Base-by-base conservation (phyloP, 177 flowering plant species). In the Vitis hybrid region DNA sequence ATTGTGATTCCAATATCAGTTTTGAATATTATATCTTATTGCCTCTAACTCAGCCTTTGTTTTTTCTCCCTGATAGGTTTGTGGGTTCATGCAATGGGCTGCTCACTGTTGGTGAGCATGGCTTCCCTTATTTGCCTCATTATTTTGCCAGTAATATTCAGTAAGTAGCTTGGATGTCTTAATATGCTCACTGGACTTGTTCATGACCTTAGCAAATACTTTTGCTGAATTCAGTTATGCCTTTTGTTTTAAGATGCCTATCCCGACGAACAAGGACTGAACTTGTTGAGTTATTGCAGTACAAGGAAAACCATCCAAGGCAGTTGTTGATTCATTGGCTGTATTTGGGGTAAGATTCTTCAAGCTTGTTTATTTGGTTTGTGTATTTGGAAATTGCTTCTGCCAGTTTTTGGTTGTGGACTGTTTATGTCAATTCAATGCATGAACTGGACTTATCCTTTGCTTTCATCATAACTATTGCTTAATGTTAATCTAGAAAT, bases 101-200 rank as follows among this genome's bases (percentile, higher is more conserved):
- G 99, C 80, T 96, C 99, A 14, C 82, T 96, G 58, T 84, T 96
- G 90, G 98, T 96, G 77, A 93, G 99, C 91, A 81, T 93, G 91
- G 97, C 97, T 76, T 96, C 98, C 13, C 90, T 96, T 64, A 78
- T 96, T 75, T 96, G 98, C 84, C 78, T 96, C 72, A 87, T 90
- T 71, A 63, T 92, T 68, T 79, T 92, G 85, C 98, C 98, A 27
- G 66, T 92, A 49, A 84, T 96, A 55, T 88, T 91, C 52, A 73
- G 99, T 94, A 78, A 94, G 97, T 86, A 46, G 65, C 67, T 69
- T 49, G 41, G 35, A 20, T 46, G 46, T 61, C 30, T 53, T 17
- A 64, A 2, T 58, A 56, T 30, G 13, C 51, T 51, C n/a, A 4
- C 32, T 12, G 14, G 2, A 8, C 30, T 41, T 18, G 0, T 54